Evolutionary conservation across 257 asterid species (phyloP).

Genomic region (Coffea canephora): DNA sequence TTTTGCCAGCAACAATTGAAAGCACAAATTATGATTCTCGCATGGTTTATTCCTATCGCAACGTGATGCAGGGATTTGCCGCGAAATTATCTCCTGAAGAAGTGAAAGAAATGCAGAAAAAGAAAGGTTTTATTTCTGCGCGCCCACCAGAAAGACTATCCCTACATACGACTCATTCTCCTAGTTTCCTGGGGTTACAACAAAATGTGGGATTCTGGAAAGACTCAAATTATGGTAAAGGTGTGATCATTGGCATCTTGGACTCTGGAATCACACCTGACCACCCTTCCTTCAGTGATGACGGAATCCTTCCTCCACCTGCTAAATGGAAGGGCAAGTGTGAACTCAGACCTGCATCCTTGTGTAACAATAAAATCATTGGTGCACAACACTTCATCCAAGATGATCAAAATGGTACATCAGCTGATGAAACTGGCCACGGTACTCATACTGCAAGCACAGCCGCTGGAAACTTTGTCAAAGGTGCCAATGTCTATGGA

Average conservation of each 20-base stretch:
- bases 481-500: conserved; percentile 19
- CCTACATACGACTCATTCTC: conserved; percentile 16
- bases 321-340: conserved; percentile 24
- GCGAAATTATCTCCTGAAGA: conserved; percentile 12
- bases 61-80: conserved; percentile 19
- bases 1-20: conserved; percentile 1
- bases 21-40: background rate
- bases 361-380: conserved; percentile 19
- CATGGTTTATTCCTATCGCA: background rate
- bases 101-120: conserved; percentile 15
- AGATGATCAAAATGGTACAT: too few species aligned
- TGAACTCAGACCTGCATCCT: background rate
- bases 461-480: conserved; percentile 22
- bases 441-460: conserved; percentile 5
- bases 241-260: conserved; percentile 18
- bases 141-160: conserved; percentile 2
- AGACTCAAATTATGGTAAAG: conserved; percentile 13
- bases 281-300: conserved; percentile 20
- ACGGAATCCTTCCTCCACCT: conserved; percentile 20
- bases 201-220: conserved; percentile 14
- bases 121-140: conserved; percentile 20
- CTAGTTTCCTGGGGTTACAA: conserved; percentile 18
- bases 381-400: conserved; percentile 5
- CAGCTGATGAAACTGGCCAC: too few species aligned
- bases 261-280: conserved; percentile 15